Conservation (phyloP, 768 basidiomycete species). For the Leccinum arenicola region DNA sequence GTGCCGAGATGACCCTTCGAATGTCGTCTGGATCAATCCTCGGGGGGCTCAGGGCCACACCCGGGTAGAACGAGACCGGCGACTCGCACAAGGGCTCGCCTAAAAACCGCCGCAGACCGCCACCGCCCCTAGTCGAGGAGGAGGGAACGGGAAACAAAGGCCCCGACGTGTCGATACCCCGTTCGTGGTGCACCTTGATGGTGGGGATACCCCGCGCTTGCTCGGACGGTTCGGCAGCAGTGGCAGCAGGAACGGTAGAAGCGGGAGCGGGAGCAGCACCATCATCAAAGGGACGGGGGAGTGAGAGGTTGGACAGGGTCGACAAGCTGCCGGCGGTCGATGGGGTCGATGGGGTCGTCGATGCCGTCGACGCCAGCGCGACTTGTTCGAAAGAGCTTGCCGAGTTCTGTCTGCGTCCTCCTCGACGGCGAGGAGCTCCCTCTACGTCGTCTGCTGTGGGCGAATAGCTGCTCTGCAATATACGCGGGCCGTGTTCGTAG, state of each 20-base stretch:
- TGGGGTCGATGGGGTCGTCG: neutral
- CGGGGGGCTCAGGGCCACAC: neutral
- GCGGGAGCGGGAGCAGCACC: neutral
- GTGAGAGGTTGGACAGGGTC: conserved; percentile 11
- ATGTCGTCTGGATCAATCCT: neutral
- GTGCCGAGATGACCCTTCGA: neutral
- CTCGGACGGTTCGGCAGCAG: neutral
- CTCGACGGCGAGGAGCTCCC: neutral
- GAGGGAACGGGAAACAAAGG: conserved; percentile 6
- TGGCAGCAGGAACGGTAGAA: neutral
- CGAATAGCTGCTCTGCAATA: neutral
- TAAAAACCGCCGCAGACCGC: conserved; percentile 1
- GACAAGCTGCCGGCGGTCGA: conserved; percentile 10
- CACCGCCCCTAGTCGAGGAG: neutral
- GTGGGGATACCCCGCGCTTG: neutral
- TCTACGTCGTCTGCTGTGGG: neutral
- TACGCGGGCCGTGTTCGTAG: neutral
- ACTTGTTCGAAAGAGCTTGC: conserved; percentile 16
- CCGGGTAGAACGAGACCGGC: conserved; percentile 13
- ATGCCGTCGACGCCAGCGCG: conserved; percentile 13
- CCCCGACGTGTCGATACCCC: conserved; percentile 13
- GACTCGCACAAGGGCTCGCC: conserved; percentile 22
- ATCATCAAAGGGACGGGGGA: conserved; percentile 25
- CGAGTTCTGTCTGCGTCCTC: conserved; percentile 12
- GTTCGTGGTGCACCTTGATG: conserved; percentile 17